These are phyloP conservation scores for Colletotrichum trifolii DNA, from an alignment of 2,329 filamentous ascomycete genomes.

Conservation along the genomic window DNA sequence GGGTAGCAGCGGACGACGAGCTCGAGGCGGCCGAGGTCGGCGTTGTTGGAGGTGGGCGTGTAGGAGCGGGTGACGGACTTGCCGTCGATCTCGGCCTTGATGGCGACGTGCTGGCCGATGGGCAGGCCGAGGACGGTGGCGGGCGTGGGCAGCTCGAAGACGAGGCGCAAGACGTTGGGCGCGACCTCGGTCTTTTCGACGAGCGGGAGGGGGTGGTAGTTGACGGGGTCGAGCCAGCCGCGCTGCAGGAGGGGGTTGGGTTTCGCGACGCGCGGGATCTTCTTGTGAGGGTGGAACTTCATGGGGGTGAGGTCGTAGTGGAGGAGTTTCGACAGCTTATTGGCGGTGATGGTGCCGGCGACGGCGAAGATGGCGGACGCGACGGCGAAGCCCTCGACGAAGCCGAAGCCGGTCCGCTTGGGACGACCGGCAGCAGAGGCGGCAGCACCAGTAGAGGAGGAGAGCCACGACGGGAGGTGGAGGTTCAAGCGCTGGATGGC, in stretches of 20 bases:
- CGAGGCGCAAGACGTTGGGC: conserved; percentile 57
- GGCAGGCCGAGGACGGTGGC: conserved; percentile 63
- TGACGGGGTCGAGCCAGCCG: conserved; percentile 62
- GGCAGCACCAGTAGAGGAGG: conserved; percentile 7
- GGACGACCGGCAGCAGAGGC: conserved; percentile 16
- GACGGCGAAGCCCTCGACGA: conserved; percentile 51
- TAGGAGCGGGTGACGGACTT: conserved; percentile 62
- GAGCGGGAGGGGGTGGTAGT: conserved; percentile 60
- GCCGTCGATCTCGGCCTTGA: conserved; percentile 59
- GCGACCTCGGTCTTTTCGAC: conserved; percentile 51
- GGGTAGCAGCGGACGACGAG: conserved; percentile 64
- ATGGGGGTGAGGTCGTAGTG: conserved; percentile 46
- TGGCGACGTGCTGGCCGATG: conserved; percentile 66
- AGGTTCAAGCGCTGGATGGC: conserved; percentile 34
- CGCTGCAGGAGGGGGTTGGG: conserved; percentile 51
- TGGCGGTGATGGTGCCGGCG: conserved; percentile 44
- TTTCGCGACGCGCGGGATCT: conserved; percentile 50
- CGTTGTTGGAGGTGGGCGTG: conserved; percentile 64
- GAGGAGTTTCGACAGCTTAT: conserved; percentile 46
- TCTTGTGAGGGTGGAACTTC: conserved; percentile 52
- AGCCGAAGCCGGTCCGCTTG: conserved; percentile 43
- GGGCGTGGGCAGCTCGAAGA: conserved; percentile 58
- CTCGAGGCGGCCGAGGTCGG: conserved; percentile 59
- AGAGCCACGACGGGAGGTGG: conserved; percentile 29
- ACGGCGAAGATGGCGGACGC: conserved; percentile 48